Evolutionary conservation across 768 basidiomycete genomes (phyloP).

Genomic region (Kwoniella europaea): DNA sequence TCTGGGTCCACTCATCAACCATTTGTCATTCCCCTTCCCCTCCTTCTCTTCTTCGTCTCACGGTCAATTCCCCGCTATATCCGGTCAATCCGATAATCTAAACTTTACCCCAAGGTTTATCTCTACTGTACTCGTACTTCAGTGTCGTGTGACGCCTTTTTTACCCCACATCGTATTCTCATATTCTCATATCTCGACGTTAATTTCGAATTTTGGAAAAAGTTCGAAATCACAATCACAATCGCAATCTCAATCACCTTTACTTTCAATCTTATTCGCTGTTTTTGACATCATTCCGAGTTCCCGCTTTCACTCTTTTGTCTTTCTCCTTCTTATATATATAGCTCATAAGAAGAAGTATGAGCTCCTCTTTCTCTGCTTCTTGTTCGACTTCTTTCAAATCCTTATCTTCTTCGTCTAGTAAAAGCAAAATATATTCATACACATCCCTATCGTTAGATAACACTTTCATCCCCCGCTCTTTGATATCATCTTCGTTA

Average conservation of each 20-base stretch:
- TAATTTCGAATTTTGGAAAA: constrained; percentile 5
- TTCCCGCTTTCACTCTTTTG: background rate
- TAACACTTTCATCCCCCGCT: background rate
- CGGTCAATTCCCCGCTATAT: too few relatives aligned
- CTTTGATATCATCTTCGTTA: background rate
- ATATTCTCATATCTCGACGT: background rate
- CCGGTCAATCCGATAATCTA: too few relatives aligned
- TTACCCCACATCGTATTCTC: constrained; percentile 2
- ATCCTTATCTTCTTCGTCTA: background rate
- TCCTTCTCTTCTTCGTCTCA: too few relatives aligned
- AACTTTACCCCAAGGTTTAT: background rate
- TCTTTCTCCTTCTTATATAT: background rate
- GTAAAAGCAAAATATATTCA: background rate
- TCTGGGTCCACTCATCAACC: background rate
- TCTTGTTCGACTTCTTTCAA: background rate
- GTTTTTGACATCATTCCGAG: background rate
- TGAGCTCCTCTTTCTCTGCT: constrained; percentile 4
- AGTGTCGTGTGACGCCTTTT: constrained; percentile 11
- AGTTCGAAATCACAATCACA: too few relatives aligned
- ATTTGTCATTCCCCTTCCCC: too few relatives aligned
- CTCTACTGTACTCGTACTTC: background rate
- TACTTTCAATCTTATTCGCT: background rate
- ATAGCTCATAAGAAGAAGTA: constrained; percentile 1
- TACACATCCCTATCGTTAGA: background rate
- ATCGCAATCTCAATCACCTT: background rate